A percentile compares a stretch with the other conserved stretches of the same genome.
phyloP scores from a whole-genome alignment of 176 grass and related monocot species.

The Dendrocalamus sinicus region DNA sequence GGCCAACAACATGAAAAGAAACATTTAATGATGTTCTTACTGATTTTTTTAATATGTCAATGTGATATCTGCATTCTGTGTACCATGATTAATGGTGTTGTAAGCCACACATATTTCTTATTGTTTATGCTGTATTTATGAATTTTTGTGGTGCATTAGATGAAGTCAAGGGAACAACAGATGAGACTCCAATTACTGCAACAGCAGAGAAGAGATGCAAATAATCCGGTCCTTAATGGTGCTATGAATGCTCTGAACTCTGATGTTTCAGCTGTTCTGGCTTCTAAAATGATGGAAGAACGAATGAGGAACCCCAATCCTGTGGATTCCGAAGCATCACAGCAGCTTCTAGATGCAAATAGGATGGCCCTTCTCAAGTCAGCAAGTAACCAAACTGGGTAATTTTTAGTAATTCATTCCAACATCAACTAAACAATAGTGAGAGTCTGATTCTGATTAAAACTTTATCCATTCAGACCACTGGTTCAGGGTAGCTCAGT shows the following conservation, averaged over 20 bases:
- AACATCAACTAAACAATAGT: background rate
- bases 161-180: constrained; percentile 83
- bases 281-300: constrained; percentile 82
- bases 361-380: constrained; percentile 76
- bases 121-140: constrained; percentile 22
- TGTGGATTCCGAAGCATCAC: constrained; percentile 63
- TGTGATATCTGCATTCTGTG: background rate
- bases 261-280: constrained; percentile 71
- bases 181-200: constrained; percentile 70
- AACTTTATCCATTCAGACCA: constrained; percentile 49
- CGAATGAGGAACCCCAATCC: constrained; percentile 70
- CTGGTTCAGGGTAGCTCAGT: constrained; percentile 60
- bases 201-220: constrained; percentile 56
- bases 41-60: background rate
- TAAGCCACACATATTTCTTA: background rate
- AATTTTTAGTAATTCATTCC: constrained; percentile 23
- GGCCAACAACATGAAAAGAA: background rate
- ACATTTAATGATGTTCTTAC: background rate
- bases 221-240: constrained; percentile 38
- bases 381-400: constrained; percentile 70
- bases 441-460: constrained; percentile 3
- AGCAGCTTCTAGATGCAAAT: constrained; percentile 73
- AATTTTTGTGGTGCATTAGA: constrained; percentile 37
- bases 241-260: constrained; percentile 59
- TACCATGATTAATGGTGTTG: background rate